Percentiles rank a stretch among this genome's conserved stretches.
phyloP scores from a whole-genome alignment of 108 stramenopile genomes.

The Stephanodiscus triporus region DNA sequence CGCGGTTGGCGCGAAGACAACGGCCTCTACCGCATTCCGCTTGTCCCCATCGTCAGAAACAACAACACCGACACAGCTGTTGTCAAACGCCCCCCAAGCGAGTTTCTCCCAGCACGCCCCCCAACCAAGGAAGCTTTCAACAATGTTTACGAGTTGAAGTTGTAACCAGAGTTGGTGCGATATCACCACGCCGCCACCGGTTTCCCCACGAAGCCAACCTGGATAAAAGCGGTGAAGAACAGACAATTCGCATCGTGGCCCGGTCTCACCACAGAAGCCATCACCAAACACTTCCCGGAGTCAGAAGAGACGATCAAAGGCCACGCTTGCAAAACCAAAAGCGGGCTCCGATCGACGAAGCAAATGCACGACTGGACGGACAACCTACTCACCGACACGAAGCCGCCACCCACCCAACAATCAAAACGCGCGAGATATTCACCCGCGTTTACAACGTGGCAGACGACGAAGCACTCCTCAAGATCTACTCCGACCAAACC shows the following conservation, averaged over 20 bases:
- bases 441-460: no score
- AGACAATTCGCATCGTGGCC: neutral
- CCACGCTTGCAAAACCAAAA: no score
- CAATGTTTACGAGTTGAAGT: slow-evolving; percentile 7
- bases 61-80: neutral
- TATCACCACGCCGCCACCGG: slow-evolving; percentile 16
- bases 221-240: neutral
- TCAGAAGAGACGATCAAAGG: no score
- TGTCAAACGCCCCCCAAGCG: neutral
- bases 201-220: neutral
- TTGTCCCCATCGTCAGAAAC: neutral
- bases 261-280: neutral
- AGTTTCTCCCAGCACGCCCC: neutral
- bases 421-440: no score
- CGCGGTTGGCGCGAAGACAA: neutral
- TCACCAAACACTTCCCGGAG: no score
- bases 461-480: neutral
- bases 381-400: no score
- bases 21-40: neutral
- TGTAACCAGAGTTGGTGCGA: slow-evolving; percentile 7
- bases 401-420: no score
- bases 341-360: no score
- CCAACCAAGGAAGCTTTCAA: neutral
- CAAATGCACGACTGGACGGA: no score
- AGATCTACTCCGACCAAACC: neutral